Percentiles rank a stretch among this genome's conserved stretches.
Evolutionary conservation across 352 stramenopile species (phyloP).

Genomic region (Phytophthora palmivora): DNA sequence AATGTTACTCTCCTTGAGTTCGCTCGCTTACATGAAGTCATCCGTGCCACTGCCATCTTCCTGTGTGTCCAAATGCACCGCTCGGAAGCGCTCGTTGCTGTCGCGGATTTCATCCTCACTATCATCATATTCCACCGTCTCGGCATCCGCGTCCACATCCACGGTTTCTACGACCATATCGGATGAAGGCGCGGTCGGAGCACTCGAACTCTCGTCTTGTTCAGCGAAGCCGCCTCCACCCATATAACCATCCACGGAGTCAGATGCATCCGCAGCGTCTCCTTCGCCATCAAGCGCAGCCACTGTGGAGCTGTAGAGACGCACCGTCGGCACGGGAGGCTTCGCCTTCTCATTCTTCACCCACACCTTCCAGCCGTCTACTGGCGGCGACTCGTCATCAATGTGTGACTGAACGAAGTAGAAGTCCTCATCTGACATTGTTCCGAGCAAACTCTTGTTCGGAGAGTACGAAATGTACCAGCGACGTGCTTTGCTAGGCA

Average conservation of each 20-base stretch:
- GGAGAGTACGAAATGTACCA: slow-evolving; percentile 98
- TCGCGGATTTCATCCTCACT: slow-evolving; percentile 91
- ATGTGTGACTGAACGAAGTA: slow-evolving; percentile 88
- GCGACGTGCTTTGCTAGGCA: slow-evolving; percentile 97
- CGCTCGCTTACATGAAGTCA: slow-evolving; percentile 77
- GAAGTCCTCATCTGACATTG: slow-evolving; percentile 88
- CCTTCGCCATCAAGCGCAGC: slow-evolving; percentile 48
- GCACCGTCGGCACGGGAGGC: slow-evolving; percentile 66
- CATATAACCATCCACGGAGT: slow-evolving; percentile 77
- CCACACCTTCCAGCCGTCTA: slow-evolving; percentile 88
- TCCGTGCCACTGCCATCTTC: slow-evolving; percentile 76
- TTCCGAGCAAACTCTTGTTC: slow-evolving; percentile 87
- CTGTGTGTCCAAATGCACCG: slow-evolving; percentile 88
- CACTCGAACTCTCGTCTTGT: slow-evolving; percentile 25
- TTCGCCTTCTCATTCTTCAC: slow-evolving; percentile 86
- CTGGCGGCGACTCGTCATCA: slow-evolving; percentile 79
- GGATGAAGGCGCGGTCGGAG: slow-evolving; percentile 30
- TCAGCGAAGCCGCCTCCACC: slow-evolving; percentile 23
- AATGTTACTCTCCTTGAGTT: slow-evolving; percentile 35
- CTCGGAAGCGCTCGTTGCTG: slow-evolving; percentile 91
- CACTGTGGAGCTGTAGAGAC: slow-evolving; percentile 76
- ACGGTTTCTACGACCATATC: slow-evolving; percentile 48
- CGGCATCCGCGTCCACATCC: slow-evolving; percentile 76
- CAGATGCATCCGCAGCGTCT: slow-evolving; percentile 69
- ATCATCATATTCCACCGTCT: slow-evolving; percentile 91